These are phyloP conservation scores for Suhomyces atakaporum DNA, from an alignment of 1,139 yeast species.

Conservation along the genomic window DNA sequence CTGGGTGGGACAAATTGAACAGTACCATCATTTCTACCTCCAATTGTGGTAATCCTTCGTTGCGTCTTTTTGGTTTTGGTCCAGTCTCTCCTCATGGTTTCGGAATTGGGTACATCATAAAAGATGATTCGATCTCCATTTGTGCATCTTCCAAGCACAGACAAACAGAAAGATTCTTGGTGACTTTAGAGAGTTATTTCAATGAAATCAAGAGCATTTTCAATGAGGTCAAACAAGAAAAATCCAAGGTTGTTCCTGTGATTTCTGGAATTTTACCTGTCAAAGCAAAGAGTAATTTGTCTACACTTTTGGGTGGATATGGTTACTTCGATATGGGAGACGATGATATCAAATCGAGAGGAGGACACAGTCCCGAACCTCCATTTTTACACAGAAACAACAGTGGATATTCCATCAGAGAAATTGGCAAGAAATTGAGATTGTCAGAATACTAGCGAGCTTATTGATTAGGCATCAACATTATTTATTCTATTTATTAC, in stretches of 20 bases:
- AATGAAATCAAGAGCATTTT: slow-evolving; percentile 62
- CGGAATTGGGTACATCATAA: slow-evolving; percentile 89
- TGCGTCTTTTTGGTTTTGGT: slow-evolving; percentile 88
- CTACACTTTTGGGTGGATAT: slow-evolving; percentile 74
- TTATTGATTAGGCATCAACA: slow-evolving; percentile 1
- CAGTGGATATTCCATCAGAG: slow-evolving; percentile 55
- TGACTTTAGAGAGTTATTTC: slow-evolving; percentile 69
- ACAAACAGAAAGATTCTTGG: slow-evolving; percentile 81
- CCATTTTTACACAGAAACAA: slow-evolving; percentile 49
- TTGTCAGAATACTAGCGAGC: slow-evolving; percentile 61
- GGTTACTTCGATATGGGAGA: slow-evolving; percentile 78
- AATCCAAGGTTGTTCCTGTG: slow-evolving; percentile 10
- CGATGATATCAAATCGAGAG: slow-evolving; percentile 66
- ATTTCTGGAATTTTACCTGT: slow-evolving; percentile 1
- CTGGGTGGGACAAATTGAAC: slow-evolving; percentile 67
- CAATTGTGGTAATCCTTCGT: slow-evolving; percentile 75
- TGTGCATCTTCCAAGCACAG: slow-evolving; percentile 91
- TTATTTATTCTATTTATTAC: slow-evolving; percentile 1
- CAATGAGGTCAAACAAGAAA: slow-evolving; percentile 37
- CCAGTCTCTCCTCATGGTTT: slow-evolving; percentile 90
- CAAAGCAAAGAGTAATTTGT: slow-evolving; percentile 18
- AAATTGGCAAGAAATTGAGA: slow-evolving; percentile 72
- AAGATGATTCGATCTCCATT: slow-evolving; percentile 78
- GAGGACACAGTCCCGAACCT: slow-evolving; percentile 71
- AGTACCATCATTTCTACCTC: slow-evolving; percentile 47